These are phyloP conservation scores for Schizosaccharomyces lindneri DNA, from an alignment of 805 yeast genomes.

Conservation along the genomic window DNA sequence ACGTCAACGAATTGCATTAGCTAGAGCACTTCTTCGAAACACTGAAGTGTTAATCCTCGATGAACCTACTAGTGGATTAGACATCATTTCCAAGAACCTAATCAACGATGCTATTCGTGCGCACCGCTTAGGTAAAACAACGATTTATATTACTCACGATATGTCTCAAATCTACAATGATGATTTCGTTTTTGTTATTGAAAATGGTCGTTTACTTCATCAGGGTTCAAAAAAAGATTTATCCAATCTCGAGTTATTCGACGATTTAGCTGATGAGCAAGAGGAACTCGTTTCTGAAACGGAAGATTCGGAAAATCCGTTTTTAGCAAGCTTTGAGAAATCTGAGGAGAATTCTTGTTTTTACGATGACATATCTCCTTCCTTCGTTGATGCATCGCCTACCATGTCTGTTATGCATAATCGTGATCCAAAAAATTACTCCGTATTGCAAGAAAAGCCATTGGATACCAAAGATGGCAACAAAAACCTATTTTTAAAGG, in stretches of 20 bases:
- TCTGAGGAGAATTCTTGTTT: too few relatives aligned
- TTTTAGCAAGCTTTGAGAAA: too few relatives aligned
- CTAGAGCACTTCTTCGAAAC: slow-evolving; percentile 54
- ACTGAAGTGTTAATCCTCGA: slow-evolving; percentile 60
- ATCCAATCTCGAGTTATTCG: not conserved
- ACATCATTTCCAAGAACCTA: slow-evolving; percentile 21
- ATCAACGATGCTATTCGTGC: slow-evolving; percentile 26
- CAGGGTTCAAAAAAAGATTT: not conserved
- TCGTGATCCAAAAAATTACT: not conserved
- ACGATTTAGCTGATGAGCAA: not conserved
- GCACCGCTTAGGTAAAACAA: slow-evolving; percentile 47
- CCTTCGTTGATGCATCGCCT: too few relatives aligned
- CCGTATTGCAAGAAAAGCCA: not conserved
- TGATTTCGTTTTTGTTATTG: slow-evolving; percentile 37
- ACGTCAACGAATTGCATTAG: slow-evolving; percentile 57
- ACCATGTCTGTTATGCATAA: too few relatives aligned
- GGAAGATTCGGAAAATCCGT: too few relatives aligned
- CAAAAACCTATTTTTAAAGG: not conserved
- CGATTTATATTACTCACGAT: slow-evolving; percentile 66
- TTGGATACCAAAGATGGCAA: not conserved
- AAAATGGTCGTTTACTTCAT: slow-evolving; percentile 26
- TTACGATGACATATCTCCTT: too few relatives aligned
- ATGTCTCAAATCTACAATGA: slow-evolving; percentile 25
- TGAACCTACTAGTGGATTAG: slow-evolving; percentile 70
- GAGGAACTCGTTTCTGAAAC: too few relatives aligned